phyloP scores from a whole-genome alignment of 2,329 filamentous ascomycete genomes.

The Neospermospora avenae region DNA sequence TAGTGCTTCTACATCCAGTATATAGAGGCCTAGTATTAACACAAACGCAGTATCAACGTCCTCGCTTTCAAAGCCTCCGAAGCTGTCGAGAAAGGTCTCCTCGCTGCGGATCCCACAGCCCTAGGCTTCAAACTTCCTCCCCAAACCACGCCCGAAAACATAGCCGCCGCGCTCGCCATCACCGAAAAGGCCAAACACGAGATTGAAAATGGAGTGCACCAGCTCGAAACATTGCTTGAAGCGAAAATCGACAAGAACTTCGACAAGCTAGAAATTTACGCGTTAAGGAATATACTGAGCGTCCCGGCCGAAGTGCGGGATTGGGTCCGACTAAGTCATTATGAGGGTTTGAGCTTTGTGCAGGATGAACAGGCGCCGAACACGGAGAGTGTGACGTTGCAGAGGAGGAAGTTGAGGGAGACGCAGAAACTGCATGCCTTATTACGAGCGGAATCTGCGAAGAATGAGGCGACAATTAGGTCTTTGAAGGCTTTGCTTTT shows the following conservation, averaged over 20 bases:
- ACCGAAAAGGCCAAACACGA: conserved; percentile 59
- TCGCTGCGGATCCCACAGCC: conserved; percentile 66
- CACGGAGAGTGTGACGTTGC: conserved; percentile 64
- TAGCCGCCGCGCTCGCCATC: conserved; percentile 39
- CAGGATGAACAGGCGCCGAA: conserved; percentile 47
- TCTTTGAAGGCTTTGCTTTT: conserved; percentile 59
- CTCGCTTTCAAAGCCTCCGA: conserved; percentile 87
- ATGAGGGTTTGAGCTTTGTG: conserved; percentile 50
- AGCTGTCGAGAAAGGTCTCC: conserved; percentile 79
- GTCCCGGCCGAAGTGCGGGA: conserved; percentile 68
- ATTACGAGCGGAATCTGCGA: conserved; percentile 65
- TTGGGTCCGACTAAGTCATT: conserved; percentile 82
- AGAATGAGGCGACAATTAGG: conserved; percentile 68
- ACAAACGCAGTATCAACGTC: conserved; percentile 97
- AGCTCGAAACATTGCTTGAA: conserved; percentile 78
- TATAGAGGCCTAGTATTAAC: conserved; percentile 48
- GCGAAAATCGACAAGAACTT: conserved; percentile 81
- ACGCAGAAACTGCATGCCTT: conserved; percentile 71
- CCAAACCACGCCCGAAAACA: conserved; percentile 40
- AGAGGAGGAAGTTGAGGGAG: conserved; percentile 72
- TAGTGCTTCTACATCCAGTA: not conserved
- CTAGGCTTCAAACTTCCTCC: conserved; percentile 71
- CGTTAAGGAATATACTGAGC: conserved; percentile 78
- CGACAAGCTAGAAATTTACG: conserved; percentile 85
- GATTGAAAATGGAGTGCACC: conserved; percentile 84